Evolutionary conservation across 768 basidiomycete species (phyloP).

Genomic region (Wakefieldia striispora): DNA sequence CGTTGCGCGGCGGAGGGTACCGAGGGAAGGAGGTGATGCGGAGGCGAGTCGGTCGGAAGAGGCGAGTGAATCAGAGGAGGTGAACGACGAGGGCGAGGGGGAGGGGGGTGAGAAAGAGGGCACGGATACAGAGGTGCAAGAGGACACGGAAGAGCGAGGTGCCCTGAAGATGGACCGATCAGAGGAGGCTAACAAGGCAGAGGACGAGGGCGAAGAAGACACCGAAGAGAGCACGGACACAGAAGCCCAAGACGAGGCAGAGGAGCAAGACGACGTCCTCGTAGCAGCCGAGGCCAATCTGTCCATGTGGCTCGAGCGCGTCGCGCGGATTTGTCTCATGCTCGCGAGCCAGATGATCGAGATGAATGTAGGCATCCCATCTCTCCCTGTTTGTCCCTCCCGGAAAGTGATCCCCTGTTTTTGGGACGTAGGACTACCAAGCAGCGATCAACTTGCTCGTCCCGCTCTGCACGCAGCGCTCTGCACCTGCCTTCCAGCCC

Average conservation of each 20-base stretch:
- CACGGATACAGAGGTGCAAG: slow-evolving; percentile 1
- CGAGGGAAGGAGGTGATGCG: neutral
- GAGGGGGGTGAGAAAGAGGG: neutral
- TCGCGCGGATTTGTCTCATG: slow-evolving; percentile 70
- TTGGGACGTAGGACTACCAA: slow-evolving; percentile 54
- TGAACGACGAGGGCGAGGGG: slow-evolving; percentile 13
- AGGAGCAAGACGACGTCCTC: slow-evolving; percentile 12
- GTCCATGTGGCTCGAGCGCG: slow-evolving; percentile 83
- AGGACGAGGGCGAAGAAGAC: slow-evolving; percentile 12
- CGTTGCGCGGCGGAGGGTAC: slow-evolving; percentile 13
- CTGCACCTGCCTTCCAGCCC: slow-evolving; percentile 9
- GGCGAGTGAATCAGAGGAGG: too few relatives aligned
- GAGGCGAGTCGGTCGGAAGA: neutral
- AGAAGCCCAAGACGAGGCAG: slow-evolving; percentile 9
- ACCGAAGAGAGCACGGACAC: neutral
- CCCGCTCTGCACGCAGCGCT: slow-evolving; percentile 53
- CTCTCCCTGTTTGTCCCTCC: neutral
- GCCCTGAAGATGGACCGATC: too few relatives aligned
- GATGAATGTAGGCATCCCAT: slow-evolving; percentile 61
- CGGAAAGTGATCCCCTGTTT: neutral
- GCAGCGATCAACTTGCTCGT: slow-evolving; percentile 68
- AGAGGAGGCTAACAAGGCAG: neutral
- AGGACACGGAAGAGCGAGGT: slow-evolving; percentile 7
- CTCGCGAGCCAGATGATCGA: slow-evolving; percentile 81
- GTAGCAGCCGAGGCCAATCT: slow-evolving; percentile 32